Evolutionary conservation across 140 eudicot species (phyloP).

Genomic region (Flaveria floridana): DNA sequence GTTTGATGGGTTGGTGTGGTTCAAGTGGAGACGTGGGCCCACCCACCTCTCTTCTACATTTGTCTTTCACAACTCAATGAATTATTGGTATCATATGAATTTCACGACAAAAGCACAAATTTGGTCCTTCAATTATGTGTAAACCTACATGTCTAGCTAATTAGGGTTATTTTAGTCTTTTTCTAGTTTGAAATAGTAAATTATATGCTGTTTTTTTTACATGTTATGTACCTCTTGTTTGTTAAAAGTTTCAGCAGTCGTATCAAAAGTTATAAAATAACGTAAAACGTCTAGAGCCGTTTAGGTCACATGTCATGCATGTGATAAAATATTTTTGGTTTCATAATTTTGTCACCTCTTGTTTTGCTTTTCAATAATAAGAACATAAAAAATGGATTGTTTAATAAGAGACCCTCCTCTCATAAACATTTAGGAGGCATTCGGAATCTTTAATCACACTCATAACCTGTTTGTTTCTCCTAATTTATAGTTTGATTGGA

Average conservation of each 20-base stretch:
- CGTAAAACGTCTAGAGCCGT: no score
- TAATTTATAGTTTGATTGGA: no score
- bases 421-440: no score
- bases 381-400: no score
- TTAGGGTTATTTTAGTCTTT: background rate
- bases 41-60: slow-evolving; percentile 34
- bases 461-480: no score
- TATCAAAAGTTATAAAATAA: no score
- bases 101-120: slow-evolving; percentile 28
- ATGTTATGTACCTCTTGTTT: background rate
- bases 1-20: slow-evolving; percentile 60
- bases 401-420: no score
- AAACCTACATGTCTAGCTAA: slow-evolving; percentile 9
- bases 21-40: slow-evolving; percentile 59
- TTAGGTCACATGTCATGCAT: no score
- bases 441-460: no score
- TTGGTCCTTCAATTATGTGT: slow-evolving; percentile 11
- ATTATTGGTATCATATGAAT: slow-evolving; percentile 26
- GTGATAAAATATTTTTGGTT: no score
- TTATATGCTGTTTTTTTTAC: background rate
- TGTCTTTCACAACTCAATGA: slow-evolving; percentile 24
- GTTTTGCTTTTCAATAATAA: no score
- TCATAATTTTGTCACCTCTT: no score
- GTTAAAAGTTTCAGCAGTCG: background rate
- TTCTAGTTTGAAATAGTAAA: background rate